Conservation (phyloP, 2,329 filamentous ascomycete species). For the Aspergillus pseudoglaucus region DNA sequence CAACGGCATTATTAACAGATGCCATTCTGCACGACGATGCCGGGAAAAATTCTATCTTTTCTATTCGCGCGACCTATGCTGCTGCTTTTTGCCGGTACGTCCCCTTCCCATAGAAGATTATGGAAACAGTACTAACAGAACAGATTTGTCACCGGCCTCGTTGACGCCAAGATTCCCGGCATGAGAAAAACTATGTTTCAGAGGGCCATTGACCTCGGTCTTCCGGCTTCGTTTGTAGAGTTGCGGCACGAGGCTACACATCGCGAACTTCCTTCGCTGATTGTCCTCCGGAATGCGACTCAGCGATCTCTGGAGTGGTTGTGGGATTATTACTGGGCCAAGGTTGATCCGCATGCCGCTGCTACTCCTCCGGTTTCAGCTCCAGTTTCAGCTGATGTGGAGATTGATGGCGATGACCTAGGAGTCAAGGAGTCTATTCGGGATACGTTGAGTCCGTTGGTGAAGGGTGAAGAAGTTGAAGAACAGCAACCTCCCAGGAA, state of each 20-base stretch:
- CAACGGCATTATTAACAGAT: conserved; percentile 41
- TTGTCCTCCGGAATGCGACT: conserved; percentile 64
- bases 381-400: background rate
- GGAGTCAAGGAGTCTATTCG: conserved; percentile 15
- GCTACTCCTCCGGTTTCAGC: conserved; percentile 3
- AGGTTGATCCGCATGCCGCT: conserved; percentile 33
- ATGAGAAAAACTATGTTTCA: conserved; percentile 41
- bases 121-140: background rate
- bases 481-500: conserved; percentile 15
- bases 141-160: conserved; percentile 41
- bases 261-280: conserved; percentile 72
- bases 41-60: conserved; percentile 36
- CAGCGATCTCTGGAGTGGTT: conserved; percentile 72
- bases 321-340: conserved; percentile 79
- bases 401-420: conserved; percentile 5
- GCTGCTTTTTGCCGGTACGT: conserved; percentile 41
- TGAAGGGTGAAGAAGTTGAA: conserved; percentile 4
- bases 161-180: conserved; percentile 38
- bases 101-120: background rate
- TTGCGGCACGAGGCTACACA: conserved; percentile 85
- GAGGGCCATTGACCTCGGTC: conserved; percentile 33
- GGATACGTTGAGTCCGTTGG: conserved; percentile 13
- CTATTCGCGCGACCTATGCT: conserved; percentile 39
- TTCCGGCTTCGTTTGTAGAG: conserved; percentile 71
- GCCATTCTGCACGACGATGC: conserved; percentile 40